These are phyloP conservation scores for Adansonia madagascariensis DNA, from an alignment of 441 rosid species.

Conservation along the genomic window DNA sequence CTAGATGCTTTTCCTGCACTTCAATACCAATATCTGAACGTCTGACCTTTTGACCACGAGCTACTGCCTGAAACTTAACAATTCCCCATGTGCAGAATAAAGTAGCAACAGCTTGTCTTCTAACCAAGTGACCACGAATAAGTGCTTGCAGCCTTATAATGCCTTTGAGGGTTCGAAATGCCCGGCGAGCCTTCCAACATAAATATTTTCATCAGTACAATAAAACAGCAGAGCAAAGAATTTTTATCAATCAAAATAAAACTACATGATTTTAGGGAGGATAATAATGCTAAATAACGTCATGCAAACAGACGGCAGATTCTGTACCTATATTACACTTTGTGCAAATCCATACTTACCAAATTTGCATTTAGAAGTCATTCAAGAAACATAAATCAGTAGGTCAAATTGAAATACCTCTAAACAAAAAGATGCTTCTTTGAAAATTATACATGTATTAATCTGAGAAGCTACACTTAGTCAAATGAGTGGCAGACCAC, in stretches of 20 bases:
- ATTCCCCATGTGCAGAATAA: constrained; percentile 55
- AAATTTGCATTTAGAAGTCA: background rate
- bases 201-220: constrained; percentile 21
- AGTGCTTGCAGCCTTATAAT: constrained; percentile 60
- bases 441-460: background rate
- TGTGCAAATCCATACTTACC: background rate
- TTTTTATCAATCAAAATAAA: background rate
- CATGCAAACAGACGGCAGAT: constrained; percentile 5
- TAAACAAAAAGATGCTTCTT: background rate
- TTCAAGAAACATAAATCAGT: background rate
- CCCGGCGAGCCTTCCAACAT: constrained; percentile 59
- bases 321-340: background rate
- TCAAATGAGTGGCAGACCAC: background rate
- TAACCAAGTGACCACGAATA: constrained; percentile 66
- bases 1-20: constrained; percentile 35
- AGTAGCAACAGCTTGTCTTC: constrained; percentile 76
- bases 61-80: constrained; percentile 60
- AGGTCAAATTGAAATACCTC: background rate
- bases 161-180: constrained; percentile 57
- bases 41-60: constrained; percentile 60
- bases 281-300: background rate
- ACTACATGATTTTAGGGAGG: background rate
- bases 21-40: constrained; percentile 45
- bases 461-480: background rate
- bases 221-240: background rate